Percentiles rank a stretch among this genome's conserved stretches.
These are phyloP conservation scores for Thielaviopsis musarum DNA, from an alignment of 2,329 filamentous ascomycete genomes.

Conservation along the genomic window DNA sequence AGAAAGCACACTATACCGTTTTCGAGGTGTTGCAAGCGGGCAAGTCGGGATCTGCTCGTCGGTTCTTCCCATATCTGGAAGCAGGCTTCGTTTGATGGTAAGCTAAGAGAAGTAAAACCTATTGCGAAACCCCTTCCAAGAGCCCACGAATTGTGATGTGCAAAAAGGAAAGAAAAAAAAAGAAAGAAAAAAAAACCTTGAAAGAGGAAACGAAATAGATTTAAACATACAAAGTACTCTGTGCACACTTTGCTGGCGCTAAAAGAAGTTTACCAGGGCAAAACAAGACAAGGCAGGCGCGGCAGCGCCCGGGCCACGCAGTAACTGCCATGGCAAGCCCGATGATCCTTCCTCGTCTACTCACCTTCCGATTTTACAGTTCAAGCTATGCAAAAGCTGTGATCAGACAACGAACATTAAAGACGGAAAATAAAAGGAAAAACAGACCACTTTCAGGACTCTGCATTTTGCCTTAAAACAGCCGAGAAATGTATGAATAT, in stretches of 20 bases:
- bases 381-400: neutral
- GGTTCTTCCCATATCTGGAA: neutral
- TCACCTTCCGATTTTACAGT: neutral
- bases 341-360: no score
- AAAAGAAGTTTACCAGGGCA: neutral
- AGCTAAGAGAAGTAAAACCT: neutral
- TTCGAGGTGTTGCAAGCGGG: neutral
- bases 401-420: neutral
- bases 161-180: no score
- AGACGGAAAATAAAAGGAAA: neutral
- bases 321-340: neutral
- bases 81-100: no score
- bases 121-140: no score
- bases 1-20: neutral
- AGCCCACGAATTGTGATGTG: no score
- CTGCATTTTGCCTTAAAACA: neutral
- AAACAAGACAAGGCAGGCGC: no score
- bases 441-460: neutral
- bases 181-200: no score
- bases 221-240: neutral
- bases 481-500: neutral
- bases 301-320: neutral
- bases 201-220: no score
- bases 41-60: neutral
- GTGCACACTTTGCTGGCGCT: neutral